Evolutionary conservation across 371 early-diverging fungal species (phyloP), one percentile per base, ranked within the genome.

Genomic region (Rhizopus sp.): DNA sequence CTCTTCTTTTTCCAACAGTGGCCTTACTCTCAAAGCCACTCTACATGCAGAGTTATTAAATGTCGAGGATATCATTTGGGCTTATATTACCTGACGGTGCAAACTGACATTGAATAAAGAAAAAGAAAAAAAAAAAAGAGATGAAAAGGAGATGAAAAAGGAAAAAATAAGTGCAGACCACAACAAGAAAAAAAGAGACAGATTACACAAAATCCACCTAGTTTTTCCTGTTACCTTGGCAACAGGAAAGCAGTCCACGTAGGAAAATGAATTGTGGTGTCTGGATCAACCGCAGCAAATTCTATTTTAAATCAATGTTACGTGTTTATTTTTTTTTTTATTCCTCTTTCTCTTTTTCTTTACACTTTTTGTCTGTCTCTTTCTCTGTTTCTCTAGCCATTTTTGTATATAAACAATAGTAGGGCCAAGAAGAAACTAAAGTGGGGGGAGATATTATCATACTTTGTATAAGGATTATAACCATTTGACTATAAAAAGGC

Each of bases 11-110:
- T 81, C 80, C 44, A 80, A 86, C 35, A 90, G 77, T 29, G 92
- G 92, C 37, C 92, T 80, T 30, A 92, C 82, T 46, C 92, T 80
- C 50, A 92, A 75, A 17, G 89, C 90, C 50, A 92, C 92, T 63
- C 87, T 87, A 29, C n/a, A 32, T 12, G 23, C 10, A 37, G 4
- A 38, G 23, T 23, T 23, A 23, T 23, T 39, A 29, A 51, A 38
- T 29, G 13, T 7, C 32, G 13, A 40, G 30, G 30, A 12, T 12
- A 30, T 31, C n/a, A 29, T 47, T 52, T 39, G 38, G 39, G 37
- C 30, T 32, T 38, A 31, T 31, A 38, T 39, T 52, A 23, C 12
- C 29, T 37, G 3, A 39, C 37, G 23, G 39, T 52, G 38, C 39
- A 39, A 33, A 10, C 52, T 52, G 41, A 41, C 41, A 41, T 41